phyloP scores from a whole-genome alignment of 2,329 filamentous ascomycete species.

The Penicillium sp. region DNA sequence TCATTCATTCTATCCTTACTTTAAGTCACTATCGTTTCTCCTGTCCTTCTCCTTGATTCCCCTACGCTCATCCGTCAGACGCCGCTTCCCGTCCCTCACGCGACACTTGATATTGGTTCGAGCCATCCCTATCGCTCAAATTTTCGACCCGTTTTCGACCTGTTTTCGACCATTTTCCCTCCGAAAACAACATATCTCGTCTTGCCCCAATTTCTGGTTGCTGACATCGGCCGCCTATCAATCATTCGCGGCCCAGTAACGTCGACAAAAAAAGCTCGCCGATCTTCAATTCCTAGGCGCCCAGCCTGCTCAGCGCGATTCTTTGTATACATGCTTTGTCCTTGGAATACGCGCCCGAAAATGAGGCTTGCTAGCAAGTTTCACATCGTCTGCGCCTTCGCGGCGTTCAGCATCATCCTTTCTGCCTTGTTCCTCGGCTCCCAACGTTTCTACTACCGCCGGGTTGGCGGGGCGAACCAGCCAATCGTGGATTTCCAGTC shows the following conservation, averaged over 20 bases:
- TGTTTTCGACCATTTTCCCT: not conserved
- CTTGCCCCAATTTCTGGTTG: not conserved
- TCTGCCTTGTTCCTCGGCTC: slow-evolving; percentile 36
- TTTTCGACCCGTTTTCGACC: not conserved
- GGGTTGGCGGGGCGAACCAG: slow-evolving; percentile 25
- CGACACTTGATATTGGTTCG: slow-evolving; percentile 12
- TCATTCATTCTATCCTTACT: not conserved
- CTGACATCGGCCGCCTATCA: not conserved
- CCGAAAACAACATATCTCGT: not conserved
- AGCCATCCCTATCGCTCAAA: not conserved
- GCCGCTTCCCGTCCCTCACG: slow-evolving; percentile 6
- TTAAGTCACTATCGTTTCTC: not conserved
- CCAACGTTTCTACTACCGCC: slow-evolving; percentile 27
- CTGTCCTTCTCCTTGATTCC: not conserved
- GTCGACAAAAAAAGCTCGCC: slow-evolving; percentile 10
- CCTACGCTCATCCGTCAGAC: not conserved
- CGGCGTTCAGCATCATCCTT: slow-evolving; percentile 35
- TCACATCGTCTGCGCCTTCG: slow-evolving; percentile 36
- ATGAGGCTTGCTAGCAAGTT: slow-evolving; percentile 38
- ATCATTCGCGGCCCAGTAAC: not conserved
- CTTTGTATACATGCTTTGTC: slow-evolving; percentile 21
- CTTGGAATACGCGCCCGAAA: slow-evolving; percentile 15
- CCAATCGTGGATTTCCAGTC: slow-evolving; percentile 27
- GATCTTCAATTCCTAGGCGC: slow-evolving; percentile 7
- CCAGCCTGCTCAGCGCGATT: slow-evolving; percentile 6